Base-by-base conservation (phyloP, 768 basidiomycete genomes). In the Daedalea quercina region DNA sequence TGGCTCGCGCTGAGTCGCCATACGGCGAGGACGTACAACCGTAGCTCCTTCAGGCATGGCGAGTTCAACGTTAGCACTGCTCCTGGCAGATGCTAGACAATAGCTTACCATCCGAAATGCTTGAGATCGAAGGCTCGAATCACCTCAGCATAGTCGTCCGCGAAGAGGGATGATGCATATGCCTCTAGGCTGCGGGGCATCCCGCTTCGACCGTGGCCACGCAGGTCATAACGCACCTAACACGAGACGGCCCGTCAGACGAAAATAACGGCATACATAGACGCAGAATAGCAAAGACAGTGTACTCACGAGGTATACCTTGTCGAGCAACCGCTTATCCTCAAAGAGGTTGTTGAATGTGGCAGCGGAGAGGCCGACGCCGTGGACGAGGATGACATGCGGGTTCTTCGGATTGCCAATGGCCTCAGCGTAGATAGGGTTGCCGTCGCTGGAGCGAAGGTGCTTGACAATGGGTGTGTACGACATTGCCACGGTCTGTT, bases 161-260 rank as follows among this genome's bases (percentile, higher is more conserved):
- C 62, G 23, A 54, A 55, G 24, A 50, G 44, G 9, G 37, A 13
- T 7, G 58, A 46, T 1, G 47, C 37, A 25, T 60, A 59, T 17
- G 31, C 57, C 17, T 59, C 60, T 19, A 43, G 44, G 2, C 37
- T 43, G 25, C 19, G 37, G 15, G 50, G 54, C n/a, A 47, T 55
- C 8, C 60, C 59, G 20, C 55, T 58, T 12, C 60, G 44, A 19
- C 62, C 62, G 44, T 60, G 58, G n/a, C 60, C 60, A 34, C 64
- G 60, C n/a, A 59, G 44, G 41, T 65, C 64, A 43, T 61, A 65
- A 8, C 62, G 60, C 15, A 65, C 60, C 63, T 63, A 25, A 12
- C 17, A 9, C 25, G 13, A 19, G 24, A 41, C 15, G 19, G 17
- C 8, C 37, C 7, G 28, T 47, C 17, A 47, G 45, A 15, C 12